A percentile compares a stretch with the other conserved stretches of the same genome.
Conservation (phyloP, 352 stramenopile species). For the Phytophthora tubulina region DNA sequence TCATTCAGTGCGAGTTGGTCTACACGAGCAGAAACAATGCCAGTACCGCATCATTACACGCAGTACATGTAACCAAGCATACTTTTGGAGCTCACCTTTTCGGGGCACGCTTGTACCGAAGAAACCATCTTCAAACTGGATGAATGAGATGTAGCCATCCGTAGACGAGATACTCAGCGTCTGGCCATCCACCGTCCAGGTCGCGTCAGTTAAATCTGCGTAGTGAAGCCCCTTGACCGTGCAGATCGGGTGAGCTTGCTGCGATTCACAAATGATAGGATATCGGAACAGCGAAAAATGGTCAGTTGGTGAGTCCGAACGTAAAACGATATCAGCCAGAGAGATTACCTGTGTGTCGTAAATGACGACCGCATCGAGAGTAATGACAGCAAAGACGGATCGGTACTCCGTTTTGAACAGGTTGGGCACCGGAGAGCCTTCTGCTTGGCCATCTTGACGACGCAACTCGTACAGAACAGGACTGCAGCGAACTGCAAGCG, state of each 20-base stretch:
- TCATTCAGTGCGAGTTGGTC: conserved; percentile 61
- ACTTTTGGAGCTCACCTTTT: conserved; percentile 28
- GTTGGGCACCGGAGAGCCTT: conserved; percentile 38
- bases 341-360: conserved; percentile 93
- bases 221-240: conserved; percentile 95
- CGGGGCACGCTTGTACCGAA: conserved; percentile 56
- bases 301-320: neutral
- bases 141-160: conserved; percentile 96
- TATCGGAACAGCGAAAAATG: neutral
- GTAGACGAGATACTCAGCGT: conserved; percentile 95
- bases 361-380: conserved; percentile 93
- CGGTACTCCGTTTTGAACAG: conserved; percentile 87
- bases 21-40: conserved; percentile 19
- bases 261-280: neutral
- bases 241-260: conserved; percentile 88
- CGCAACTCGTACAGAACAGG: conserved; percentile 93
- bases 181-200: conserved; percentile 93
- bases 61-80: neutral
- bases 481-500: conserved; percentile 93
- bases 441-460: conserved; percentile 12
- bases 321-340: neutral
- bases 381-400: conserved; percentile 95
- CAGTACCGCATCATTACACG: neutral
- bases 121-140: conserved; percentile 92
- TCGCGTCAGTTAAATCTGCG: conserved; percentile 94